phyloP scores from a whole-genome alignment of 1,284 basidiomycete species.

The Leccinum fallax region DNA sequence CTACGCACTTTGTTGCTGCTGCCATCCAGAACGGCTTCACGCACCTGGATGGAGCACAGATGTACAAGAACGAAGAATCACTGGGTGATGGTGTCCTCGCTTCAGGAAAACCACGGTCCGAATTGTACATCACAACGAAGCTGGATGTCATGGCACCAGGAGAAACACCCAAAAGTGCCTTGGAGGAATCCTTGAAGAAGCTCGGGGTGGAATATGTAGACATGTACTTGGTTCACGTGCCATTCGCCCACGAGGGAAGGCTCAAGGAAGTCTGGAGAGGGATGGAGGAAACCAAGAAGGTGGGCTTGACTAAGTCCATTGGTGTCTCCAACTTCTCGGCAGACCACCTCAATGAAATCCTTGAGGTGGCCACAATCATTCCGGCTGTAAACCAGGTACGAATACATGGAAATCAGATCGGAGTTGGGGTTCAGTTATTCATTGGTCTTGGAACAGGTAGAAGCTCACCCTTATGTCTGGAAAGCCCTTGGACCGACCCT shows the following conservation, averaged over 20 bases:
- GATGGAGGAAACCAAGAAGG: conserved; percentile 71
- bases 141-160: conserved; percentile 40
- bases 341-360: conserved; percentile 63
- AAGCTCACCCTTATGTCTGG: conserved; percentile 81
- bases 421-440: background rate
- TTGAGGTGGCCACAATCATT: conserved; percentile 57
- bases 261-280: conserved; percentile 67
- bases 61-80: conserved; percentile 63
- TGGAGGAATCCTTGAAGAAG: conserved; percentile 58
- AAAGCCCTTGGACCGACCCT: conserved; percentile 57
- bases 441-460: conserved; percentile 53
- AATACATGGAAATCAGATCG: background rate
- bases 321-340: conserved; percentile 85
- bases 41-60: conserved; percentile 75
- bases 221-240: conserved; percentile 72
- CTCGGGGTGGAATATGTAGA: conserved; percentile 74
- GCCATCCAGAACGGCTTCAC: conserved; percentile 66
- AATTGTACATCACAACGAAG: conserved; percentile 71
- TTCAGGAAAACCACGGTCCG: conserved; percentile 47
- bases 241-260: conserved; percentile 41
- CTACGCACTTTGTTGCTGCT: conserved; percentile 45
- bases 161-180: conserved; percentile 51
- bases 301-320: conserved; percentile 74
- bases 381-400: conserved; percentile 82
- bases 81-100: conserved; percentile 57